Evolutionary conservation across 2,329 filamentous ascomycete species (phyloP).

Genomic region (Alternaria arbusti): DNA sequence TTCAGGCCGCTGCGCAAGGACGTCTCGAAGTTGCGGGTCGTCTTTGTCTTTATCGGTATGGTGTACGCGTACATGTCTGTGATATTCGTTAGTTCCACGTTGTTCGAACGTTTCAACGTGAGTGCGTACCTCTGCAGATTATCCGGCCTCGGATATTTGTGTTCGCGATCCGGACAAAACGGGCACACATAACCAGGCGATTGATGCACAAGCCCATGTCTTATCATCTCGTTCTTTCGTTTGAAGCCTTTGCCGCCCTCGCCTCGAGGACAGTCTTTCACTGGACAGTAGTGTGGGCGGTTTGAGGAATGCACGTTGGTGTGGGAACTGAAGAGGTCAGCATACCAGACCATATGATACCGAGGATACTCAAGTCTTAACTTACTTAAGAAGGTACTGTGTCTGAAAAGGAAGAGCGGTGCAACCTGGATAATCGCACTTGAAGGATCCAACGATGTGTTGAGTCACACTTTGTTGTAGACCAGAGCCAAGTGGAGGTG

Average conservation of each 20-base stretch:
- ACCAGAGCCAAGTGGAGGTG: slow-evolving; percentile 39
- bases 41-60: slow-evolving; percentile 90
- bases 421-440: slow-evolving; percentile 69
- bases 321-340: slow-evolving; percentile 63
- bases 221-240: slow-evolving; percentile 73
- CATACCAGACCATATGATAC: background rate
- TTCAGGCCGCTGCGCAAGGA: slow-evolving; percentile 84
- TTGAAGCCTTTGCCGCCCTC: slow-evolving; percentile 72
- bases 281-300: slow-evolving; percentile 69
- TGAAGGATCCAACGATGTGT: slow-evolving; percentile 42
- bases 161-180: slow-evolving; percentile 91
- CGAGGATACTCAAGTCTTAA: background rate
- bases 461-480: slow-evolving; percentile 36
- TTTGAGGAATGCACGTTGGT: slow-evolving; percentile 70
- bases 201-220: slow-evolving; percentile 87
- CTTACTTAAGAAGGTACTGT: slow-evolving; percentile 74
- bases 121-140: slow-evolving; percentile 83
- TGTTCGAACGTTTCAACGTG: background rate
- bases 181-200: slow-evolving; percentile 96
- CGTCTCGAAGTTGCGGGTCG: slow-evolving; percentile 79
- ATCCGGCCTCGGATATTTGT: slow-evolving; percentile 93
- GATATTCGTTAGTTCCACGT: background rate
- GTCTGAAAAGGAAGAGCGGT: slow-evolving; percentile 78
- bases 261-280: slow-evolving; percentile 63
- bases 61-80: slow-evolving; percentile 89